phyloP scores from a whole-genome alignment of 371 early-diverging fungal species.

The Actinomortierella wolfii region DNA sequence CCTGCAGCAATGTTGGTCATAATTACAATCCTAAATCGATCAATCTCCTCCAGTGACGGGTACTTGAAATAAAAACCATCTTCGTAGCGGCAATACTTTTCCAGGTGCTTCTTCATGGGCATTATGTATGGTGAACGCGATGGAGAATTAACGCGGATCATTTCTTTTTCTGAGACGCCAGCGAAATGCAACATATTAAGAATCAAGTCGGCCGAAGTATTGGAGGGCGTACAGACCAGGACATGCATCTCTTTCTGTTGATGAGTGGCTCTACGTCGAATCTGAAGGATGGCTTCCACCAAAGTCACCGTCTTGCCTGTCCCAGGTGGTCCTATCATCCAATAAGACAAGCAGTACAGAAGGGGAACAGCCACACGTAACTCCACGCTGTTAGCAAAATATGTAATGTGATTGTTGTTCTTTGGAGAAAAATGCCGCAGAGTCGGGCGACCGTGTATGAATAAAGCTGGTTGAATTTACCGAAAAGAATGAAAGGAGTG shows the following conservation, averaged over 20 bases:
- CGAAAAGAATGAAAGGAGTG: no score
- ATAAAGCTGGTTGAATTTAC: no score
- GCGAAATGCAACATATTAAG: background rate
- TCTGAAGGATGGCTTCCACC: constrained; percentile 1
- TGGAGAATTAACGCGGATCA: constrained; percentile 9
- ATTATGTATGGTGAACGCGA: background rate
- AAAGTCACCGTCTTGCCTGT: constrained; percentile 2
- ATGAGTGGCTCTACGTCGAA: background rate
- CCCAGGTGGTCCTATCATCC: background rate
- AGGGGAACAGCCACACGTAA: background rate
- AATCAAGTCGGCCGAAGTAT: no score
- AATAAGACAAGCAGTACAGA: background rate
- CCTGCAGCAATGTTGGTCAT: constrained; percentile 36
- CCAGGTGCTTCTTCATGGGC: constrained; percentile 8
- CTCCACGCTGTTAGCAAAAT: no score
- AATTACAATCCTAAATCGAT: constrained; percentile 30
- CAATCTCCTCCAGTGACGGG: constrained; percentile 17
- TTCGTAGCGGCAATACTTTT: background rate
- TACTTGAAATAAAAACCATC: background rate
- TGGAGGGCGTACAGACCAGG: no score
- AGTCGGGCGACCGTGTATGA: no score
- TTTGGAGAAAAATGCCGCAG: no score
- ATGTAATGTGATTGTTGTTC: no score
- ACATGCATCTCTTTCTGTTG: background rate
- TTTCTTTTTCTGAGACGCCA: background rate